Percentiles rank a stretch among this genome's conserved stretches.
Conservation (phyloP, 176 grass and related monocot species). For the Ensete glaucum region DNA sequence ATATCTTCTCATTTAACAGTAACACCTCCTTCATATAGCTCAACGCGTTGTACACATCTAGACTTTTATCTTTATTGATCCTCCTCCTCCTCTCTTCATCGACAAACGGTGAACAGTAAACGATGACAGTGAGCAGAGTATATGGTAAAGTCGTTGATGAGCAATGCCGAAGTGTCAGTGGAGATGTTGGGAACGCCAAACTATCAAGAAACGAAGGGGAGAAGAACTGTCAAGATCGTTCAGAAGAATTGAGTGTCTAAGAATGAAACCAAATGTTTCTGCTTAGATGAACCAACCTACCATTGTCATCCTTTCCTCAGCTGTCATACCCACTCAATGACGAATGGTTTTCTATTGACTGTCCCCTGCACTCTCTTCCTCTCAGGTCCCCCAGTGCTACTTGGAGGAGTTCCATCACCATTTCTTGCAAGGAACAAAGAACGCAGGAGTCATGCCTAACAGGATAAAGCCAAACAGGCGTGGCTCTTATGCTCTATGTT, state of each 20-base stretch:
- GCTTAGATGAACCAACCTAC: background rate
- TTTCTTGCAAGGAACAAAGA: too few species aligned
- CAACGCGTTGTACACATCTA: too few species aligned
- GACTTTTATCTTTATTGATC: too few species aligned
- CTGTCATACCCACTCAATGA: background rate
- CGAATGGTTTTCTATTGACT: background rate
- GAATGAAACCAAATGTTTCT: background rate
- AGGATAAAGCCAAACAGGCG: background rate
- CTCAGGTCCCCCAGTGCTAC: background rate
- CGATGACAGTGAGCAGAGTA: too few species aligned
- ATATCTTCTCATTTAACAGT: too few species aligned
- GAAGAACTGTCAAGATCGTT: background rate
- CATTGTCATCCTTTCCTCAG: background rate
- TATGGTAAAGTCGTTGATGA: too few species aligned
- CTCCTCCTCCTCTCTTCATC: rapidly evolving
- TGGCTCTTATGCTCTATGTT: background rate
- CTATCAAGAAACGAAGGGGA: background rate
- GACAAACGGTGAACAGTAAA: too few species aligned
- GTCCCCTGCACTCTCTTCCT: background rate
- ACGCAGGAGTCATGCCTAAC: too few species aligned
- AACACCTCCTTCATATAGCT: too few species aligned
- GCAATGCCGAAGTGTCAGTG: too few species aligned
- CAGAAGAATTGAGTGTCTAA: background rate
- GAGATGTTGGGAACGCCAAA: background rate
- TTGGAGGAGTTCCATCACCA: too few species aligned